Percentiles rank a stretch among this genome's conserved stretches.
Conservation (phyloP, 495 filamentous ascomycete genomes). For the Tuber brumale region DNA sequence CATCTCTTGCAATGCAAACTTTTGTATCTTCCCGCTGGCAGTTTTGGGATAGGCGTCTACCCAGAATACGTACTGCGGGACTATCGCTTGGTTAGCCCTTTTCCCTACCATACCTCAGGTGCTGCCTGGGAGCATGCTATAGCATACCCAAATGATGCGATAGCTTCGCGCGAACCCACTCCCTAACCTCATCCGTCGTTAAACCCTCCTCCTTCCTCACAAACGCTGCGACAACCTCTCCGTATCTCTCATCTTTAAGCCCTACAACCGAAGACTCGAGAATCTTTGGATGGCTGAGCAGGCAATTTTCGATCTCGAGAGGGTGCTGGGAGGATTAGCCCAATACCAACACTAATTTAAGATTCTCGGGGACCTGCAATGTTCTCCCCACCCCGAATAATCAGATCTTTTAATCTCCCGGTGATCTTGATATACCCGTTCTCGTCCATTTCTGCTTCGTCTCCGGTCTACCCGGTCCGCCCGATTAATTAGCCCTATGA, state of each 20-base stretch:
- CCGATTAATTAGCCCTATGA: not conserved
- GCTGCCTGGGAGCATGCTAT: constrained; percentile 22
- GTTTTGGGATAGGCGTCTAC: constrained; percentile 80
- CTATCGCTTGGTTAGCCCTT: constrained; percentile 42
- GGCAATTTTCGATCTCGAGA: constrained; percentile 83
- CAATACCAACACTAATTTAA: not conserved
- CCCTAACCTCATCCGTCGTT: constrained; percentile 53
- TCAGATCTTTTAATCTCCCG: constrained; percentile 79
- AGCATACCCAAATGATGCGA: constrained; percentile 69
- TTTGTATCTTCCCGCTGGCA: constrained; percentile 94
- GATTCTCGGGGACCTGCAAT: constrained; percentile 47
- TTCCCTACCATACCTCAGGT: not conserved
- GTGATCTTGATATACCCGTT: constrained; percentile 62
- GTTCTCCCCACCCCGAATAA: constrained; percentile 91
- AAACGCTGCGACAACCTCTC: constrained; percentile 82
- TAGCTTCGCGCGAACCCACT: constrained; percentile 66
- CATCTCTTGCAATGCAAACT: constrained; percentile 73
- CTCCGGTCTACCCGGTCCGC: constrained; percentile 57
- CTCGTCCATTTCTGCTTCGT: constrained; percentile 82
- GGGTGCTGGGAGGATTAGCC: constrained; percentile 53
- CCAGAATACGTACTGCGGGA: constrained; percentile 88
- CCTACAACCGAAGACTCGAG: constrained; percentile 76
- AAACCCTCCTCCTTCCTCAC: constrained; percentile 44
- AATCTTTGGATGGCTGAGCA: constrained; percentile 64
- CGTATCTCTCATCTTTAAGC: constrained; percentile 73